Evolutionary conservation across 2,329 filamentous ascomycete genomes (phyloP), one percentile per base, ranked within the genome.

Genomic region (Talaromyces sp.): DNA sequence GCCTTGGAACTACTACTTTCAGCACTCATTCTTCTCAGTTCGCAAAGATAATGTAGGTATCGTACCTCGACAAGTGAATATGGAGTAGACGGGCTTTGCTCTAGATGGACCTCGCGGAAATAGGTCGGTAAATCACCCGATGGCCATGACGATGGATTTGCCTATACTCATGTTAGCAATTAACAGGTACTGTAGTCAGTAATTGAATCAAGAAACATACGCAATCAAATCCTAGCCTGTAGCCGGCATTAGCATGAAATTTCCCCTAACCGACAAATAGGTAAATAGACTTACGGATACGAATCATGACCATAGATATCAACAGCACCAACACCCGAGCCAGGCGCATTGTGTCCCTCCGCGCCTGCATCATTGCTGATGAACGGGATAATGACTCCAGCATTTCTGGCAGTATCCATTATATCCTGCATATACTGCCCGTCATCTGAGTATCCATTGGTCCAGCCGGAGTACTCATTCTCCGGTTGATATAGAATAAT

Each of bases 401-500:
- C 87, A 49, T 87, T 80, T 11, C 86, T 82, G 22, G 86, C 86
- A 72, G 92, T 89, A 37, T 92, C 82, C 54, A 89, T 85, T 6
- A 93, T 86, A 68, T 89, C 88, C 63, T 87, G 82, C 76, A 93
- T 87, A 73, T 93, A 95, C 0, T 83, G 80, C 0, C 83, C 81
- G 70, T 92, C 87, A 68, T 89, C 91, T 2, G 76, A 74, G n/a
- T 84, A 78, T 2, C 79, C 79, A 3, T 77, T 78, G 16, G 79
- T 76, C 1, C 81, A 82, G 19, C 80, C 76, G 0, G 85, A 87
- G 72, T 94, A 93, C 74, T 95, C 92, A 68, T 95, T 96, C 74
- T 96, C 92, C 0, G 90, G 89, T 74, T 96, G 92, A 49, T 90
- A 84, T 1, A 94, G 79, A 66, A 96, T 91, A 8, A 96, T 84